Evolutionary conservation across 176 grass and related monocot genomes (phyloP), one percentile per base, ranked within the genome.

Genomic region (Puccinellia tenuiflora): DNA sequence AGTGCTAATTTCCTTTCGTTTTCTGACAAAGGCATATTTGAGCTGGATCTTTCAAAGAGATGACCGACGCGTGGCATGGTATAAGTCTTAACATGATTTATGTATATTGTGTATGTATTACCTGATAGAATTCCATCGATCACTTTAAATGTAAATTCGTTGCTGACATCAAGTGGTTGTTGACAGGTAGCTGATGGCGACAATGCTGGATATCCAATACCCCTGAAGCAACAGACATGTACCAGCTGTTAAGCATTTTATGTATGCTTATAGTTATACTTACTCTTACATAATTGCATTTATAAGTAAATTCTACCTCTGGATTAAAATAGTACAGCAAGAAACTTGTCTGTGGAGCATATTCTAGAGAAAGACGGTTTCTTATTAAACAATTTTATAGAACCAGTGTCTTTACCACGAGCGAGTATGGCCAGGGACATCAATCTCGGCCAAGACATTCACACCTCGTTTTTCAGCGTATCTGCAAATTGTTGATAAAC

Each of bases 91-190:
- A 10, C 30, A 56, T 45, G 30, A 88, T 81, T 74, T 52, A 5
- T 72, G 43, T 51, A 62, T 28, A 52, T 22, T 56, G 29, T 77
- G 5, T 42, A 16, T 84, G 28, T n/a, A 72, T 73, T 28, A 98
- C 96, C 96, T 85, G 91, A 98, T 83, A 98, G 93, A 90, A 98
- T 93, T 76, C 96, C 89, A 30, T 98, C 55, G 12, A 98, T 93
- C 81, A 98, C 61, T 95, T 98, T 55, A 76, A 95, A 98, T 78
- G 92, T 83, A 68, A 93, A 95, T 0, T 95, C 68, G 22, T 57
- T 95, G 67, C 82, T 98, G 79, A 98, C 91, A 93, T 98, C 96
- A 78, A 98, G 91, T 20, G 96, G 96, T 60, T 91, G 83, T 83
- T 94, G 82, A 63, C 96, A 98, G 51, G 40, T 82, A 65, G 77